Evolutionary conservation across 441 rosid species (phyloP), one percentile per base, ranked within the genome.

Genomic region (Mallotus repandus): DNA sequence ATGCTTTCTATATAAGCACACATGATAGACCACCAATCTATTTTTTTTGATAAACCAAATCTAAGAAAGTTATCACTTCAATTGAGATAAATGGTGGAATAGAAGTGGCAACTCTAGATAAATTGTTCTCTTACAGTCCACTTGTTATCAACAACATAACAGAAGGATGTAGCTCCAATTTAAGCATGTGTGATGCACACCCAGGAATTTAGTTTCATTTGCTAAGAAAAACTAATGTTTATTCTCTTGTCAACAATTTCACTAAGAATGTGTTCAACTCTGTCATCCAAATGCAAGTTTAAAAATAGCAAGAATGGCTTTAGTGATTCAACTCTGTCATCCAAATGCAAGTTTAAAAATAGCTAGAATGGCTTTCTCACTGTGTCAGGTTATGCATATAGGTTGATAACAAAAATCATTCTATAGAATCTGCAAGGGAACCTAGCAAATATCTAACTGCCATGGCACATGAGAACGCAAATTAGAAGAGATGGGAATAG

Each of bases 331-430:
- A 16, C 66, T 63, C 6, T 38, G 13, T 63, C 66, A 63, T 16
- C 22, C 15, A 18, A 64, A 64, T n/a, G 22, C 63, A 60, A 14
- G 41, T 60, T 25, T 60, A 22, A 60, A 22, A 21, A 50, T 49
- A 63, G 22, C n/a, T 9, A 61, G n/a, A 63, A 63, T 41, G 49
- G 14, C 2, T 61, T 63, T 63, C 46, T 61, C 46, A 61, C 65
- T n/a, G 32, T 29, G n/a, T 61, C 19, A 8, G 19, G n/a, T 57
- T 57, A 22, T 32, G 12, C 15, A 9, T 57, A 21, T 10, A 8
- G 61, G 35, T 21, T 22, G 32, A 10, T 57, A 57, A 57, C 22
- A 4, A 21, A 55, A 57, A 57, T 57, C 32, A 57, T 57, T 19
- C 13, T 25, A 10, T 12, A 22, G 29, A 57, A 25, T 57, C 32